Conservation (phyloP, 371 early-diverging fungal genomes). For the Polyrhizophydium stewartii region DNA sequence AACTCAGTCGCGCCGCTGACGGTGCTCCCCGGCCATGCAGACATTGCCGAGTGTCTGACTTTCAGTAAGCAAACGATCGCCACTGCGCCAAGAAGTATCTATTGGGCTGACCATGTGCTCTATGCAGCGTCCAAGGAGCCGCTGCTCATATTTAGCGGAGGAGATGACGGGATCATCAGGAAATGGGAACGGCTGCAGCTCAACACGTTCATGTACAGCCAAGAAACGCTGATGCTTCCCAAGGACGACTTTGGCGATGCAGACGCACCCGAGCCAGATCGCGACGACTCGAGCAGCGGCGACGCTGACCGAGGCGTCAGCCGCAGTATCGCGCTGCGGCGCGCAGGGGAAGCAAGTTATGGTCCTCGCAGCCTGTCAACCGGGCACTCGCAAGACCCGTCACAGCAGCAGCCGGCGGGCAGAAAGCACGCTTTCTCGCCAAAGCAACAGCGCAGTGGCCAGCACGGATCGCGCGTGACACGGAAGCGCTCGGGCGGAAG, state of each 20-base stretch:
- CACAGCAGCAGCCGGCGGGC: no score
- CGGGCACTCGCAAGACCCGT: no score
- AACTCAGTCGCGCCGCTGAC: conserved; percentile 42
- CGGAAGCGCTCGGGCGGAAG: no score
- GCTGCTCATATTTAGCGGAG: conserved; percentile 47
- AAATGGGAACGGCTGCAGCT: conserved; percentile 54
- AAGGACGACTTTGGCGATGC: conserved; percentile 27
- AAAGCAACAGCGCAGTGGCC: no score
- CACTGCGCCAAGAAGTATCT: background rate
- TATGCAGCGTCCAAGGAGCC: conserved; percentile 43
- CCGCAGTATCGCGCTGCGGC: no score
- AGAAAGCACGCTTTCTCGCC: no score
- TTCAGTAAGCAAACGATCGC: conserved; percentile 29
- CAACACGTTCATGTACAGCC: conserved; percentile 54
- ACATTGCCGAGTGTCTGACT: conserved; percentile 46
- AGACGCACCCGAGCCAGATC: no score
- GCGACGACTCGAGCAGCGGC: no score
- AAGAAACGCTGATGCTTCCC: conserved; percentile 34
- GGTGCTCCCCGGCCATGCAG: conserved; percentile 39
- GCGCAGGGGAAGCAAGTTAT: no score
- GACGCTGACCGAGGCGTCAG: no score
- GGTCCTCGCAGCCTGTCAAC: no score
- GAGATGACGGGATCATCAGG: conserved; percentile 39
- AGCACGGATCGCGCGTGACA: no score
- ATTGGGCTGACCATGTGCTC: background rate